These are phyloP conservation scores for Phytophthora palmivora DNA, from an alignment of 352 stramenopile species.

Conservation along the genomic window DNA sequence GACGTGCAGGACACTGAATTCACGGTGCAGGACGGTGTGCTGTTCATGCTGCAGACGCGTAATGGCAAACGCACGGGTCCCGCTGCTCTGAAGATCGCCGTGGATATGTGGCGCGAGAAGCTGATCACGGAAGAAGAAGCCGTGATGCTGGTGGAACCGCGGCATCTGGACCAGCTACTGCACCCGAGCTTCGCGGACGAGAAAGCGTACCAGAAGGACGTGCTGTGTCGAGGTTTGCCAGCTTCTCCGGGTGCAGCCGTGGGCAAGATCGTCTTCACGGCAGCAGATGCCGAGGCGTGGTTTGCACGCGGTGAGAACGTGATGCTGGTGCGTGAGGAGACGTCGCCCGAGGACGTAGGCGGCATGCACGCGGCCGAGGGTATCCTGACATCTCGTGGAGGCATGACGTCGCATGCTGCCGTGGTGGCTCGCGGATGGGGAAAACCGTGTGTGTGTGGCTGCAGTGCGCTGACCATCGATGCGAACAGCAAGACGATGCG, in stretches of 20 bases:
- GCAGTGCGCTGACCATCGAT: slow-evolving; percentile 31
- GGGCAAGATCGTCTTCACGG: slow-evolving; percentile 38
- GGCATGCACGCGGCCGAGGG: slow-evolving; percentile 34
- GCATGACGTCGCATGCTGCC: slow-evolving; percentile 30
- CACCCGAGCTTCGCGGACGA: slow-evolving; percentile 34
- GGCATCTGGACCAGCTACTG: slow-evolving; percentile 32
- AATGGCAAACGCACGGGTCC: slow-evolving; percentile 31
- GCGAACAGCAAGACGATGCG: slow-evolving; percentile 30
- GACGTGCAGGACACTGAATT: slow-evolving; percentile 38
- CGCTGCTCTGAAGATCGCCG: slow-evolving; percentile 30
- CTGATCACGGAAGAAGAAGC: slow-evolving; percentile 36
- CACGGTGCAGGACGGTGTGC: slow-evolving; percentile 32
- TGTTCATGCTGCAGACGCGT: slow-evolving; percentile 38
- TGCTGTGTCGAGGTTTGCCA: slow-evolving; percentile 27
- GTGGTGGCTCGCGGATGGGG: slow-evolving; percentile 33
- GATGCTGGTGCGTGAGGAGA: slow-evolving; percentile 33
- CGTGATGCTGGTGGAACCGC: slow-evolving; percentile 37
- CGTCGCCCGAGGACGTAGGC: slow-evolving; percentile 29
- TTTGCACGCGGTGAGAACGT: slow-evolving; percentile 32
- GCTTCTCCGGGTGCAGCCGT: slow-evolving; percentile 29
- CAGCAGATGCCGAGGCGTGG: slow-evolving; percentile 25
- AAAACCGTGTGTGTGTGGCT: slow-evolving; percentile 33
- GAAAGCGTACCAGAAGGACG: slow-evolving; percentile 33
- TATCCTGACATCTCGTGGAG: slow-evolving; percentile 37
- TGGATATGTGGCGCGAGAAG: slow-evolving; percentile 39